Conservation (phyloP, 2,329 filamentous ascomycete genomes). For the Trichoderma atroviride region DNA sequence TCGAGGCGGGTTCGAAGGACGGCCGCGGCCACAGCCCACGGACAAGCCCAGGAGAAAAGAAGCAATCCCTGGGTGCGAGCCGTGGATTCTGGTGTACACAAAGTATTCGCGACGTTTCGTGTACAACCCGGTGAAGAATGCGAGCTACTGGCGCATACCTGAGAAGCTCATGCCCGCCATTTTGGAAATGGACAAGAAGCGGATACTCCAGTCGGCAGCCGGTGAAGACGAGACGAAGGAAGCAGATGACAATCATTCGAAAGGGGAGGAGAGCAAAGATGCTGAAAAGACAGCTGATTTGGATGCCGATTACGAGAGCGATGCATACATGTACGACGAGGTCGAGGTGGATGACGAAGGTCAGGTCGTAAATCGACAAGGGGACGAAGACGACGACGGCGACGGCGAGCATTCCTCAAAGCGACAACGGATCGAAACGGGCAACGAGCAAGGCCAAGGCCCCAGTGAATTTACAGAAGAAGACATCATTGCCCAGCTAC, state of each 20-base stretch:
- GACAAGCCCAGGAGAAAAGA: constrained; percentile 83
- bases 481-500: constrained; percentile 90
- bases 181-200: constrained; percentile 70
- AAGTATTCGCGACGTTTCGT: constrained; percentile 88
- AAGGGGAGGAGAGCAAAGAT: constrained; percentile 5
- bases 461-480: constrained; percentile 87
- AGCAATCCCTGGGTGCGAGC: constrained; percentile 76
- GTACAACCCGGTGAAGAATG: constrained; percentile 81
- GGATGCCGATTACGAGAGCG: constrained; percentile 53
- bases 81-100: constrained; percentile 92
- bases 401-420: constrained; percentile 56
- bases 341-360: constrained; percentile 61
- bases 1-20: constrained; percentile 56
- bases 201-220: constrained; percentile 61
- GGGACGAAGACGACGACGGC: constrained; percentile 38
- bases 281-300: background rate
- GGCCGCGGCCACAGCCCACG: constrained; percentile 66
- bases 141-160: constrained; percentile 95
- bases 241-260: background rate
- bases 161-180: constrained; percentile 82
- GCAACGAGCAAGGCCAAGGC: constrained; percentile 48
- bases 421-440: constrained; percentile 59
- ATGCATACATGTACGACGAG: constrained; percentile 74
- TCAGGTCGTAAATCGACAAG: constrained; percentile 38
- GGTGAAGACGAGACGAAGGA: constrained; percentile 23